Evolutionary conservation across 352 stramenopile genomes (phyloP).

Genomic region (Blastocystis sp.): DNA sequence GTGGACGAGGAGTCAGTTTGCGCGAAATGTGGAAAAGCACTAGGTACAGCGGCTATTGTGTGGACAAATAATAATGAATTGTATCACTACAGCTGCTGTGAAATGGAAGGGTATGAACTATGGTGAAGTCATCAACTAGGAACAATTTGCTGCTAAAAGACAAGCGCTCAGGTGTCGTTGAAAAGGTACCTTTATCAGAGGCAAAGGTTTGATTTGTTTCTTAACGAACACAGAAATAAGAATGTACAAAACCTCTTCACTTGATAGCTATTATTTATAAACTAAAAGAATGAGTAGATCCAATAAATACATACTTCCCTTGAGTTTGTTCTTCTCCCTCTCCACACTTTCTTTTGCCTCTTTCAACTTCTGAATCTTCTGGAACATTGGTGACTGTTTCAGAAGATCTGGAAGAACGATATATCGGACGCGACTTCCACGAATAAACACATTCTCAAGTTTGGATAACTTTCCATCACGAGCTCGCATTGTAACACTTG

Average conservation of each 20-base stretch:
- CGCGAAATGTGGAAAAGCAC: constrained; percentile 31
- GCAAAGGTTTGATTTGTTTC: constrained; percentile 18
- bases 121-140: not conserved
- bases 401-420: constrained; percentile 65
- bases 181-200: constrained; percentile 13
- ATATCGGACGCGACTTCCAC: constrained; percentile 62
- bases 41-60: constrained; percentile 41
- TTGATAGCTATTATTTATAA: constrained; percentile 38
- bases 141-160: constrained; percentile 4
- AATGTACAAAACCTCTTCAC: not conserved
- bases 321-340: constrained; percentile 61
- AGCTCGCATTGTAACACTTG: constrained; percentile 61
- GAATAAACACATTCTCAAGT: constrained; percentile 64
- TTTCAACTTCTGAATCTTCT: constrained; percentile 64
- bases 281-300: constrained; percentile 10
- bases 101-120: constrained; percentile 23
- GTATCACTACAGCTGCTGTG: constrained; percentile 52
- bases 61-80: constrained; percentile 4
- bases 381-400: constrained; percentile 65
- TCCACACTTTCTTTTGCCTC: constrained; percentile 59
- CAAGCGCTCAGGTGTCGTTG: constrained; percentile 22
- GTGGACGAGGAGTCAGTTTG: constrained; percentile 24
- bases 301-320: constrained; percentile 45
- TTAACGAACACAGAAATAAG: constrained; percentile 12
- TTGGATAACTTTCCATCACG: constrained; percentile 60